A percentile compares a stretch with the other conserved stretches of the same genome.
These are phyloP conservation scores for Alternaria ventricosa DNA, from an alignment of 2,329 filamentous ascomycete species.

Conservation along the genomic window DNA sequence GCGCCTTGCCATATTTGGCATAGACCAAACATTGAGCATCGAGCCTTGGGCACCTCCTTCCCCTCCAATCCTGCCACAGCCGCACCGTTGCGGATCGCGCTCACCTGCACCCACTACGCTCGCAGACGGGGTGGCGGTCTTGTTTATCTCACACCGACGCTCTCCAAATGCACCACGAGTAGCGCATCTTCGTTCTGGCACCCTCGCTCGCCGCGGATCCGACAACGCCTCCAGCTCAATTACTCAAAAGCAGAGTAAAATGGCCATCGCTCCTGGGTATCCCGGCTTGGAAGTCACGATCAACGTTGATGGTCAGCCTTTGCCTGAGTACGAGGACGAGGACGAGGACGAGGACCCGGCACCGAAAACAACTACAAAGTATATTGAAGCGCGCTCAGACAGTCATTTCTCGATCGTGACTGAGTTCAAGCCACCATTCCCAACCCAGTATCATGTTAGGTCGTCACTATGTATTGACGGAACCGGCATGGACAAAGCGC, in stretches of 20 bases:
- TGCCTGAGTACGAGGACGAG: slow-evolving; percentile 17
- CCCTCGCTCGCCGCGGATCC: not conserved
- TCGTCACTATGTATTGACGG: not conserved
- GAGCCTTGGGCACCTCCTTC: not conserved
- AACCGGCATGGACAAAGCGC: not conserved
- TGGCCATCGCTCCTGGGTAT: slow-evolving; percentile 11
- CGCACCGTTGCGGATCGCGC: not conserved
- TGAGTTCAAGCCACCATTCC: not conserved
- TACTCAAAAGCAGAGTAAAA: slow-evolving; percentile 2
- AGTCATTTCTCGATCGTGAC: slow-evolving; percentile 2
- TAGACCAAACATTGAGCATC: no score
- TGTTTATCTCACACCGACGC: not conserved
- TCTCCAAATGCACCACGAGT: not conserved
- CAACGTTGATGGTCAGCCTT: slow-evolving; percentile 1
- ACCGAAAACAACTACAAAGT: slow-evolving; percentile 5
- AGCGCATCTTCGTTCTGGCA: not conserved
- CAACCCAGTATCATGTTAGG: not conserved
- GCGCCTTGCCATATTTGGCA: no score
- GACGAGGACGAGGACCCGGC: not conserved
- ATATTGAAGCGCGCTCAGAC: slow-evolving; percentile 11
- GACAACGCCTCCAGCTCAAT: not conserved
- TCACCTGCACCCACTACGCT: no score
- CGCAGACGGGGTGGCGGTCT: not conserved
- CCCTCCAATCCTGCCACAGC: not conserved
- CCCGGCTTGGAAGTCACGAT: slow-evolving; percentile 12